These are phyloP conservation scores for Lecanicillium sp. DNA, from an alignment of 2,329 filamentous ascomycete genomes.

Conservation along the genomic window DNA sequence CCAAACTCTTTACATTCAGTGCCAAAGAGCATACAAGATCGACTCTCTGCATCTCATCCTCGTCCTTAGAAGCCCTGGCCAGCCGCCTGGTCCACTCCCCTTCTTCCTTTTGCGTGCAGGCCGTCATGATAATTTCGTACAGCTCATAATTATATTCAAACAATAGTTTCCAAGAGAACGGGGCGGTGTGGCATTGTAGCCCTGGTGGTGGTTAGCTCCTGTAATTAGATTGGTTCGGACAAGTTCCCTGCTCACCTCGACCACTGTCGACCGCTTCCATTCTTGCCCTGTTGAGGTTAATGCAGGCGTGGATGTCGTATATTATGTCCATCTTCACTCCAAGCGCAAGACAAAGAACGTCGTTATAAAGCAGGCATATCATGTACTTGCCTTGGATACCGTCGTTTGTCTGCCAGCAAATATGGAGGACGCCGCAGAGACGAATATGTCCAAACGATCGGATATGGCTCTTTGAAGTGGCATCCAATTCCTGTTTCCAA, in stretches of 20 bases:
- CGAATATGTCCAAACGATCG: conserved; percentile 72
- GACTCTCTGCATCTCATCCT: conserved; percentile 35
- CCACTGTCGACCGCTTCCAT: conserved; percentile 70
- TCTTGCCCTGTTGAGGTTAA: conserved; percentile 56
- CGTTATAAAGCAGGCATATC: conserved; percentile 75
- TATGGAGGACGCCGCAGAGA: conserved; percentile 74
- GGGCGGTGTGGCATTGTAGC: conserved; percentile 76
- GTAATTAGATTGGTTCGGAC: too few relatives aligned
- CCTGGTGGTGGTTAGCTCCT: conserved; percentile 40
- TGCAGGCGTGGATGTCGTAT: conserved; percentile 68
- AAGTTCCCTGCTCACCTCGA: conserved; percentile 42
- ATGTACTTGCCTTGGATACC: conserved; percentile 71
- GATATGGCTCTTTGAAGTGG: conserved; percentile 55
- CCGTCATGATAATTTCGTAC: conserved; percentile 80
- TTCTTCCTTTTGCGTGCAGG: conserved; percentile 74
- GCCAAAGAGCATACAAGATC: conserved; percentile 54
- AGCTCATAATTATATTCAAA: conserved; percentile 71
- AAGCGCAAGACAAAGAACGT: conserved; percentile 68
- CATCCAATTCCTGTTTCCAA: conserved; percentile 34
- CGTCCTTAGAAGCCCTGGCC: conserved; percentile 38
- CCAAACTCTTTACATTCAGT: conserved; percentile 64
- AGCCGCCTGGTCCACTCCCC: conserved; percentile 70
- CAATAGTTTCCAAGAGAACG: conserved; percentile 85
- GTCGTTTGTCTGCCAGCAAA: conserved; percentile 68
- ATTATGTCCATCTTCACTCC: conserved; percentile 54